Percentiles rank a stretch among this genome's conserved stretches.
These are phyloP conservation scores for Phytophthora pluvialis DNA, from an alignment of 352 stramenopile species.

Conservation along the genomic window DNA sequence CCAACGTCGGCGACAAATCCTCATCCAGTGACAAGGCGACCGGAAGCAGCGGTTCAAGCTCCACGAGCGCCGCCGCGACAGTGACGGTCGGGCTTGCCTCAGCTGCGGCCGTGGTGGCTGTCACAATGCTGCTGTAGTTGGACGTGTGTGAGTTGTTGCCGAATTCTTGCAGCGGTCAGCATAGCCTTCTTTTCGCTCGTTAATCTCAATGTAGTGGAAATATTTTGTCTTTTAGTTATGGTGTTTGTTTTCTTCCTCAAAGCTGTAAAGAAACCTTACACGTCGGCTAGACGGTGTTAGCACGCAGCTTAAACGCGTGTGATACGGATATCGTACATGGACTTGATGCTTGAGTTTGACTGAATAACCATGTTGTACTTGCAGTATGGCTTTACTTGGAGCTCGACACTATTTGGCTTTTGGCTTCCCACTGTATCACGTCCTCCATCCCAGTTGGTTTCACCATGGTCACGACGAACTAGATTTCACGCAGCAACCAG, in stretches of 20 bases:
- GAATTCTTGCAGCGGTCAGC: not conserved
- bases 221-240: not conserved
- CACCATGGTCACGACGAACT: too few relatives aligned
- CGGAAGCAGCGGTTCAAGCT: constrained; percentile 4
- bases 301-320: too few relatives aligned
- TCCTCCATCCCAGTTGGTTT: too few relatives aligned
- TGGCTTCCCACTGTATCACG: too few relatives aligned
- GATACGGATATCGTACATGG: too few relatives aligned
- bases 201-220: constrained; percentile 4
- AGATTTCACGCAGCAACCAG: not conserved
- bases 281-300: too few relatives aligned
- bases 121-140: constrained; percentile 16
- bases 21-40: constrained; percentile 16
- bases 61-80: constrained; percentile 11
- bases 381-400: too few relatives aligned
- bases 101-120: not conserved
- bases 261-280: too few relatives aligned
- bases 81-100: constrained; percentile 10
- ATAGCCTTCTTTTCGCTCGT: not conserved
- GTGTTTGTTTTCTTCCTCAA: not conserved
- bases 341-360: too few relatives aligned
- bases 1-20: constrained; percentile 24
- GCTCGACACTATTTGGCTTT: too few relatives aligned
- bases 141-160: not conserved
- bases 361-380: too few relatives aligned